These are phyloP conservation scores for Chalciporus sphaerocephalus DNA, from an alignment of 768 basidiomycete genomes.

Conservation along the genomic window DNA sequence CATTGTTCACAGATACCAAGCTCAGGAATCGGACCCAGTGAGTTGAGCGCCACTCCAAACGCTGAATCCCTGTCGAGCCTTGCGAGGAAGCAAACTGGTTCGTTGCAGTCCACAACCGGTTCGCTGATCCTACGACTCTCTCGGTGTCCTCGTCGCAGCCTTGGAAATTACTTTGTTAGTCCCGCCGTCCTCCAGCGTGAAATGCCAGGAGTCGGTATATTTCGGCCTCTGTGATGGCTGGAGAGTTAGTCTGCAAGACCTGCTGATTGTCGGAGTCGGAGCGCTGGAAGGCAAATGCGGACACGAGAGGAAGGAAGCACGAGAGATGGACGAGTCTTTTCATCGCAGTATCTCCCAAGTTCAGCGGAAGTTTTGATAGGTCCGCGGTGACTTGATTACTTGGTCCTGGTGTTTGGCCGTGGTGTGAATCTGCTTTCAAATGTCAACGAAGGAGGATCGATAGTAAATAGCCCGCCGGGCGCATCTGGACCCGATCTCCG, in stretches of 20 bases:
- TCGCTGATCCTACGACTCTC: background rate
- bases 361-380: too few relatives aligned
- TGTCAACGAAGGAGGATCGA: too few relatives aligned
- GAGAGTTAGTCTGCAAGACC: background rate
- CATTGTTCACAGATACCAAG: too few relatives aligned
- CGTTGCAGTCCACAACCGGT: background rate
- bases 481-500: too few relatives aligned
- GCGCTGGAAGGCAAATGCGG: background rate
- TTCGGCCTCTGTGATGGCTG: background rate
- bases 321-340: background rate
- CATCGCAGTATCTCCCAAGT: too few relatives aligned
- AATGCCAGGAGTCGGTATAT: conserved; percentile 9
- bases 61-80: background rate
- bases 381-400: too few relatives aligned
- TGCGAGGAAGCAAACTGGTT: background rate
- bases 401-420: too few relatives aligned
- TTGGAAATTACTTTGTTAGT: background rate
- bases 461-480: too few relatives aligned
- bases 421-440: too few relatives aligned
- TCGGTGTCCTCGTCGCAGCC: background rate
- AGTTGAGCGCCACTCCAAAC: background rate
- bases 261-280: conserved; percentile 1
- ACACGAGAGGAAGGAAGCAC: background rate
- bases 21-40: background rate
- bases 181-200: background rate